A percentile compares a stretch with the other conserved stretches of the same genome.
phyloP scores from a whole-genome alignment of 164 flowering plant genomes.

The Dillenia turbinata region DNA sequence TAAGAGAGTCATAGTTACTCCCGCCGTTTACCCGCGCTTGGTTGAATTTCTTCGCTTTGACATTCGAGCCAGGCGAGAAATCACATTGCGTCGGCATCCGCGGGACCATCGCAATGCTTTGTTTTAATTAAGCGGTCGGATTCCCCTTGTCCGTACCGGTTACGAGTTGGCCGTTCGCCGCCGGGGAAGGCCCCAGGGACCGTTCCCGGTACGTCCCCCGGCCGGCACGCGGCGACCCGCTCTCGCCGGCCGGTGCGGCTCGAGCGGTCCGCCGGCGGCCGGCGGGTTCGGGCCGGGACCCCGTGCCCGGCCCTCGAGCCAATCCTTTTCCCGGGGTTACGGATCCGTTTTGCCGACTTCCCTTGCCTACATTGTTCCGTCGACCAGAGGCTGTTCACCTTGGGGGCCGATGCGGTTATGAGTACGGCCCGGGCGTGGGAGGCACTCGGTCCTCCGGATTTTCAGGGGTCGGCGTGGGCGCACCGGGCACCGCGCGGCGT shows the following conservation, averaged over 20 bases:
- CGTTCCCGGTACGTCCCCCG: constrained; percentile 21
- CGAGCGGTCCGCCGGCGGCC: constrained; percentile 23
- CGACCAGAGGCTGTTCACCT: constrained; percentile 13
- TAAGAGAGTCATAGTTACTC: too few relatives aligned
- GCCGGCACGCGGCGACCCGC: constrained; percentile 22
- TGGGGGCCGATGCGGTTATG: constrained; percentile 15
- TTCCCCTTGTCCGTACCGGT: constrained; percentile 30
- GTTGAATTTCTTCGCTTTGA: too few relatives aligned
- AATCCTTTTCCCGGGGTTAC: constrained; percentile 34
- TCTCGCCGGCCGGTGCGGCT: constrained; percentile 17
- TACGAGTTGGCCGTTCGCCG: constrained; percentile 23
- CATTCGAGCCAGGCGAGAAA: constrained; percentile 34
- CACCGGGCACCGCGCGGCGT: constrained; percentile 22
- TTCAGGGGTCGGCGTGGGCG: constrained; percentile 22
- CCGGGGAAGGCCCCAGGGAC: too few relatives aligned
- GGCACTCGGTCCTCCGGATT: constrained; percentile 23
- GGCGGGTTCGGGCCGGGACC: constrained; percentile 19
- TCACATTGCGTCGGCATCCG: constrained; percentile 33
- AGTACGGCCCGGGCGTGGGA: constrained; percentile 11
- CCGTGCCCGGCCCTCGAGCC: constrained; percentile 24
- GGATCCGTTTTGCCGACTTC: constrained; percentile 28
- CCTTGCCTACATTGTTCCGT: constrained; percentile 29
- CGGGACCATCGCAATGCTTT: constrained; percentile 44
- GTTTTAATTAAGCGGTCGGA: constrained; percentile 33
- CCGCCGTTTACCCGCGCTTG: too few relatives aligned